phyloP scores from a whole-genome alignment of 768 basidiomycete genomes.

The Porphyrellus cyaneotinctus region DNA sequence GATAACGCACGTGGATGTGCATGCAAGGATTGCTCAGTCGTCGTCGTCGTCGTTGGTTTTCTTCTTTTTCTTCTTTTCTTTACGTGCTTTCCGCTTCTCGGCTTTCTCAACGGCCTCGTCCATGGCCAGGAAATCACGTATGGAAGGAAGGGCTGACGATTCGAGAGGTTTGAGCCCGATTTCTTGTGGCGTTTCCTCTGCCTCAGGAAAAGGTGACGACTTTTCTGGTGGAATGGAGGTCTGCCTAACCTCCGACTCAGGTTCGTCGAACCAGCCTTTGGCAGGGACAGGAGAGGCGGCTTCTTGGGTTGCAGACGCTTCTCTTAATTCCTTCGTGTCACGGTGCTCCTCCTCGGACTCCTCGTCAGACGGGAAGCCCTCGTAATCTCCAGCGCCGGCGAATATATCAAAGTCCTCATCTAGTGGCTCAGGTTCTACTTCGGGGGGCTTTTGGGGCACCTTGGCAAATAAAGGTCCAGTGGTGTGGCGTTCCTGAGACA shows the following conservation, averaged over 20 bases:
- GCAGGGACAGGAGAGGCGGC: conserved; percentile 1
- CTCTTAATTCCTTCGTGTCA: conserved; percentile 15
- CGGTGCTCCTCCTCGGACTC: conserved; percentile 41
- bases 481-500: not conserved
- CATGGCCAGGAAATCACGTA: conserved; percentile 76
- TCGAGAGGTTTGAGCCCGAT: conserved; percentile 67
- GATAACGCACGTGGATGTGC: not conserved
- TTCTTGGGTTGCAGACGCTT: conserved; percentile 8
- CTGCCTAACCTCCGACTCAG: conserved; percentile 27
- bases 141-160: conserved; percentile 79
- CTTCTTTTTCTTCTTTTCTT: conserved; percentile 58
- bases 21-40: conserved; percentile 21
- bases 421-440: conserved; percentile 24
- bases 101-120: conserved; percentile 62
- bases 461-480: conserved; percentile 6
- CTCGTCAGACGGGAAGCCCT: conserved; percentile 58
- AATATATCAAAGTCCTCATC: conserved; percentile 84
- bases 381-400: conserved; percentile 78
- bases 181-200: conserved; percentile 36
- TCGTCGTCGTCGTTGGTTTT: conserved; percentile 29
- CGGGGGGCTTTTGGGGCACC: conserved; percentile 5
- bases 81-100: conserved; percentile 67
- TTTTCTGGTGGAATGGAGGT: conserved; percentile 7
- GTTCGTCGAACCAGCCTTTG: conserved; percentile 47
- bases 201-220: conserved; percentile 12